These are phyloP conservation scores for Microsporum canis DNA, from an alignment of 2,329 filamentous ascomycete genomes.

Conservation along the genomic window DNA sequence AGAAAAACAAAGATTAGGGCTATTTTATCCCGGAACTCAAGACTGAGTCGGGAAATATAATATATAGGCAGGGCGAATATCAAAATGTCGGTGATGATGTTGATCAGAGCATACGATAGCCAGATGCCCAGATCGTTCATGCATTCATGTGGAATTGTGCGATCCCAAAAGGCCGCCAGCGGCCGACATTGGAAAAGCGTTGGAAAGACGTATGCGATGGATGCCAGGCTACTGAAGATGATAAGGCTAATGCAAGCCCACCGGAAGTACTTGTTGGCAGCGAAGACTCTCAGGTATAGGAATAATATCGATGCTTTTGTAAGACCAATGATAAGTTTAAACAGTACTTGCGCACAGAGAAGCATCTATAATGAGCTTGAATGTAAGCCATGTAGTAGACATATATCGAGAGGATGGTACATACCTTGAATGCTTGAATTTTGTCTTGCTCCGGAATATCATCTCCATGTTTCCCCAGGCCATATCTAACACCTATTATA, in stretches of 20 bases:
- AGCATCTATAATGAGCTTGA: not conserved
- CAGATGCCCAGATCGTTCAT: slow-evolving; percentile 6
- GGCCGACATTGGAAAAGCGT: slow-evolving; percentile 12
- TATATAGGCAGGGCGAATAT: slow-evolving; percentile 10
- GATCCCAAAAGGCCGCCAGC: slow-evolving; percentile 11
- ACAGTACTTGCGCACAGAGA: slow-evolving; percentile 7
- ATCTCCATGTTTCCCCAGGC: slow-evolving; percentile 7
- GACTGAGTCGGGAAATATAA: slow-evolving; percentile 8
- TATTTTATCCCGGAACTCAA: slow-evolving; percentile 11
- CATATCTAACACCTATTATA: slow-evolving; percentile 7
- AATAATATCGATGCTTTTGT: slow-evolving; percentile 12
- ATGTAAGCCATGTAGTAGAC: not conserved
- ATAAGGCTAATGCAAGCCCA: slow-evolving; percentile 10
- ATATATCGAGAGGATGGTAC: not conserved
- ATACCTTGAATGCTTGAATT: slow-evolving; percentile 8
- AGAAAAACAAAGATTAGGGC: slow-evolving; percentile 12
- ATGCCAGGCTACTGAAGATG: slow-evolving; percentile 2
- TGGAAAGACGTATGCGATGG: slow-evolving; percentile 8
- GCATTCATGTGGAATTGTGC: slow-evolving; percentile 8
- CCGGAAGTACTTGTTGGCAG: slow-evolving; percentile 9
- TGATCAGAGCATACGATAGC: slow-evolving; percentile 9
- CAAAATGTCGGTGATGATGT: slow-evolving; percentile 11
- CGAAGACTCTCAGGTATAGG: slow-evolving; percentile 12
- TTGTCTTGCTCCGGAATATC: not conserved
- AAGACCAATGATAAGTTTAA: slow-evolving; percentile 8